phyloP scores from a whole-genome alignment of 1,139 yeast genomes.

The Kodamaea derodonti region DNA sequence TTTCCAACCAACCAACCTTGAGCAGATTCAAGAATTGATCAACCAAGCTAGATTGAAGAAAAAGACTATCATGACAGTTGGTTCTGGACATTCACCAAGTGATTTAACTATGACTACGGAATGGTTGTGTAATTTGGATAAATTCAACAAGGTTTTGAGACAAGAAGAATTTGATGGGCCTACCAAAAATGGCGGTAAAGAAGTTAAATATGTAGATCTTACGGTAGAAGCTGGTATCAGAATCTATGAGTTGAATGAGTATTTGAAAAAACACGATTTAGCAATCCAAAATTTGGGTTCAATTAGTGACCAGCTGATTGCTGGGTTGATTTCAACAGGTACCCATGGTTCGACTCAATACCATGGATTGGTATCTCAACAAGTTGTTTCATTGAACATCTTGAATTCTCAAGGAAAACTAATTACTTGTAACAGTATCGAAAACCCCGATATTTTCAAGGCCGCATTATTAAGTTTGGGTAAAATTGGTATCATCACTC shows the following conservation, averaged over 20 bases:
- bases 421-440: constrained; percentile 63
- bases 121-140: constrained; percentile 87
- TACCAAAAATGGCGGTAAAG: constrained; percentile 24
- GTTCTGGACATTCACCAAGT: constrained; percentile 95
- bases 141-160: constrained; percentile 52
- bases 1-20: constrained; percentile 68
- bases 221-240: constrained; percentile 92
- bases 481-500: constrained; percentile 83
- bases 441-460: constrained; percentile 66
- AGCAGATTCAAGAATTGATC: constrained; percentile 63
- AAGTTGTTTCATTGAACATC: constrained; percentile 71
- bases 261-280: constrained; percentile 57
- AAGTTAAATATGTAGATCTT: constrained; percentile 75
- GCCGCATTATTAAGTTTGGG: constrained; percentile 90
- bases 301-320: constrained; percentile 88
- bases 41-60: constrained; percentile 55
- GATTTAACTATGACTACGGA: constrained; percentile 83
- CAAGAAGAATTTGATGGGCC: constrained; percentile 40
- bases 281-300: constrained; percentile 93
- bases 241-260: constrained; percentile 70
- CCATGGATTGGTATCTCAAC: constrained; percentile 88
- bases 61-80: constrained; percentile 79
- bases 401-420: constrained; percentile 72
- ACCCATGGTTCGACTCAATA: constrained; percentile 94
- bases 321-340: constrained; percentile 93